Percentiles rank a stretch among this genome's conserved stretches.
These are phyloP conservation scores for Lipomyces sp. DNA, from an alignment of 805 yeast genomes.

Conservation along the genomic window DNA sequence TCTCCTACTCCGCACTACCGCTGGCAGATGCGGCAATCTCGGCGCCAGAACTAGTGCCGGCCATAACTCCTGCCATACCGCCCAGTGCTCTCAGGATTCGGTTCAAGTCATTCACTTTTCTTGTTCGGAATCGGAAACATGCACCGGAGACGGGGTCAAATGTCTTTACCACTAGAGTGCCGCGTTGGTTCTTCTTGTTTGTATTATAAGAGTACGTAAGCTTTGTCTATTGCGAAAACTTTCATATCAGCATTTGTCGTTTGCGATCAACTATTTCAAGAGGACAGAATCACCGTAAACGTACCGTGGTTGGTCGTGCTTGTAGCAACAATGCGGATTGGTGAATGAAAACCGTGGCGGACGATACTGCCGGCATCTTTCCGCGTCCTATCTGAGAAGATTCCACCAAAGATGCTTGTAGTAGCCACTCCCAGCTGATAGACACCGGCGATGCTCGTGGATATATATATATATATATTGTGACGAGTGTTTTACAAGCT, in stretches of 20 bases:
- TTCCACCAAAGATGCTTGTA: neutral
- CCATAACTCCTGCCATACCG: conserved; percentile 42
- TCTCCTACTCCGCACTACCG: neutral
- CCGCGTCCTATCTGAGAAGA: neutral
- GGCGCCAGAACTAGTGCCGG: conserved; percentile 29
- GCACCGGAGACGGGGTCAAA: conserved; percentile 69
- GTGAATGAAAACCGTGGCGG: conserved; percentile 46
- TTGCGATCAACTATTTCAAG: conserved; percentile 1
- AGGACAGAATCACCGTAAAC: conserved; percentile 18
- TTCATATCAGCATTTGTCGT: neutral
- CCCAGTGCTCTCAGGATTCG: conserved; percentile 75
- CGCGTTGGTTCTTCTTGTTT: conserved; percentile 39
- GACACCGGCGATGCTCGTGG: neutral
- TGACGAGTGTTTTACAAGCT: too few species aligned
- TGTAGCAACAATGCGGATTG: conserved; percentile 51
- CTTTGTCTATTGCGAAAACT: conserved; percentile 28
- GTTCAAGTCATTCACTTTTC: conserved; percentile 72
- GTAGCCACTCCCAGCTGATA: neutral
- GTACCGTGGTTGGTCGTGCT: conserved; percentile 51
- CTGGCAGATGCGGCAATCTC: conserved; percentile 14
- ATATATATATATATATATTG: neutral
- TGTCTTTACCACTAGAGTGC: conserved; percentile 56
- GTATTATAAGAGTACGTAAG: conserved; percentile 49
- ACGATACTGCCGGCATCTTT: conserved; percentile 28
- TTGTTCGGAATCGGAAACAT: conserved; percentile 61